Percentiles rank a stretch among this genome's conserved stretches.
phyloP scores from a whole-genome alignment of 2,329 filamentous ascomycete genomes.

The Lachnellula subtilissima region DNA sequence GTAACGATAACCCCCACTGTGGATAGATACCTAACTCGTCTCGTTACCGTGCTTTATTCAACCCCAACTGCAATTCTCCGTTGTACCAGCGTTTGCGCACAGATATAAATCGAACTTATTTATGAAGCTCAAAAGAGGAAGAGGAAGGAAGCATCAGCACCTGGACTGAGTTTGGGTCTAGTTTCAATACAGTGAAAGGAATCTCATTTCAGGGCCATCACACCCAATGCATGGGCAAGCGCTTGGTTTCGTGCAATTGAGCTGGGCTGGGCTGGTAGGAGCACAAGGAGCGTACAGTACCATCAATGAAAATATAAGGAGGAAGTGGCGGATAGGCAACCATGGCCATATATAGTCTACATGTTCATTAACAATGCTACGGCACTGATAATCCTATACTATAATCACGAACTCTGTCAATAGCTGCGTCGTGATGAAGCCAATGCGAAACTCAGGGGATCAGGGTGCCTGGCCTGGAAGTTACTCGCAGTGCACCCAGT shows the following conservation, averaged over 20 bases:
- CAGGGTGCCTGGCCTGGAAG: not conserved
- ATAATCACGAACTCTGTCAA: not conserved
- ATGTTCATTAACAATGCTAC: not conserved
- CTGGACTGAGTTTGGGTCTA: not conserved
- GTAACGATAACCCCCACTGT: not conserved
- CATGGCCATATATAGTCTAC: not conserved
- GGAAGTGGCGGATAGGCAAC: not conserved
- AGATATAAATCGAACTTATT: not conserved
- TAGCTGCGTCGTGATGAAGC: not conserved
- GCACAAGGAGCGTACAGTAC: not conserved
- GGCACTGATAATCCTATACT: not conserved
- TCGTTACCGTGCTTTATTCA: not conserved
- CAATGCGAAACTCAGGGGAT: not conserved
- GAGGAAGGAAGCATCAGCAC: not conserved
- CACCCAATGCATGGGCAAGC: not conserved
- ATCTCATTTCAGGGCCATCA: not conserved
- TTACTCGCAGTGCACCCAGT: not conserved
- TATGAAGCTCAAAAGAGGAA: not conserved
- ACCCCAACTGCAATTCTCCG: not conserved
- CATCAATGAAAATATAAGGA: not conserved
- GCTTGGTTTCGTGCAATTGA: not conserved
- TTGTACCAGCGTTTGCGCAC: not conserved
- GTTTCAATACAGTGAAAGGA: not conserved
- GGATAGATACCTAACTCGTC: not conserved
- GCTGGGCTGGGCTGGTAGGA: not conserved